phyloP scores from a whole-genome alignment of 768 basidiomycete species.

The Sporobolomyces roseus region DNA sequence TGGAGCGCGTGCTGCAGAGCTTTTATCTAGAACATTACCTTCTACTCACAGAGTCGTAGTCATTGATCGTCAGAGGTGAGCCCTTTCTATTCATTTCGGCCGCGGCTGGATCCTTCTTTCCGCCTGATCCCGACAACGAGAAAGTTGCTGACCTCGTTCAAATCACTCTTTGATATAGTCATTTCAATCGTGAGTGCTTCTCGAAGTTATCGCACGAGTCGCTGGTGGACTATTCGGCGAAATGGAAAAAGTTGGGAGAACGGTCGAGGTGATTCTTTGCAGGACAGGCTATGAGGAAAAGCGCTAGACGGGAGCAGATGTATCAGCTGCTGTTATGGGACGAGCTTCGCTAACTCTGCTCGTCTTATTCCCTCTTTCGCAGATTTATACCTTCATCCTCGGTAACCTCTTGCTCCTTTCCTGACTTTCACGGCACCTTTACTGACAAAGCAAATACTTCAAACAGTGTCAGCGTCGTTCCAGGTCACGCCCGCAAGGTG shows the following conservation, averaged over 20 bases:
- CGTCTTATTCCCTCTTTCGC: not conserved
- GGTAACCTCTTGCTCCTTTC: conserved; percentile 9
- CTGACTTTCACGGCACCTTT: not conserved
- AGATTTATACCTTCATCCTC: conserved; percentile 44
- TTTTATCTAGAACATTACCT: conserved; percentile 38
- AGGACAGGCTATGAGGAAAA: too few species aligned
- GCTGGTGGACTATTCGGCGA: too few species aligned
- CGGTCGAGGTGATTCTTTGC: too few species aligned
- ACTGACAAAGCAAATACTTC: not conserved
- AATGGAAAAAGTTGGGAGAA: too few species aligned
- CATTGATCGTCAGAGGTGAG: conserved; percentile 44
- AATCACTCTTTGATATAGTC: conserved; percentile 3
- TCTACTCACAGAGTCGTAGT: conserved; percentile 41
- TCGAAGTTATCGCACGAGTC: too few species aligned
- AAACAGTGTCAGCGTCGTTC: conserved; percentile 39
- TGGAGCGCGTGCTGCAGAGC: conserved; percentile 41
- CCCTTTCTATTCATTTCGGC: not conserved
- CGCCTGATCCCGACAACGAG: not conserved
- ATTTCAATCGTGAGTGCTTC: conserved; percentile 41
- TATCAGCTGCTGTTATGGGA: too few species aligned
- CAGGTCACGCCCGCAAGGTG: conserved; percentile 42
- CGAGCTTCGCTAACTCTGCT: too few species aligned
- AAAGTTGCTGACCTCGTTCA: not conserved
- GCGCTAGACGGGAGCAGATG: too few species aligned
- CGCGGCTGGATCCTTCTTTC: not conserved